Evolutionary conservation across 1,139 yeast species (phyloP).

Genomic region (Sugiyamaella xylanicola): DNA sequence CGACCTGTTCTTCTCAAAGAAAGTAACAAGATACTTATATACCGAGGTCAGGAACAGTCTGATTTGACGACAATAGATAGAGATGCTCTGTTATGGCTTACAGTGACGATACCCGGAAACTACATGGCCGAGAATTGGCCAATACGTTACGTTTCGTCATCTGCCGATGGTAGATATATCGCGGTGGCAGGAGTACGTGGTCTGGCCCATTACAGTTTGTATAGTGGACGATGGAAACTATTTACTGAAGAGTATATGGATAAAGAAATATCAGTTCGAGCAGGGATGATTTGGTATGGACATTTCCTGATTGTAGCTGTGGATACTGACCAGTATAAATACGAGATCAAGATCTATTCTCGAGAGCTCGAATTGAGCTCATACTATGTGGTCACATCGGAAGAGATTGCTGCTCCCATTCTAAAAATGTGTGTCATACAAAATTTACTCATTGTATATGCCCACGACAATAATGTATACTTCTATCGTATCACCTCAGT

Average conservation of each 20-base stretch:
- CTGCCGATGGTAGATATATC: conserved; percentile 46
- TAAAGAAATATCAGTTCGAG: conserved; percentile 45
- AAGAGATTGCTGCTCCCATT: conserved; percentile 37
- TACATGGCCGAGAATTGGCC: conserved; percentile 49
- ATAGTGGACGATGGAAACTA: conserved; percentile 47
- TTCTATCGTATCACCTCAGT: conserved; percentile 33
- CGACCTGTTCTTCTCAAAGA: conserved; percentile 44
- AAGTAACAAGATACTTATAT: conserved; percentile 41
- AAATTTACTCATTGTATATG: conserved; percentile 42
- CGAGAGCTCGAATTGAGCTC: conserved; percentile 43
- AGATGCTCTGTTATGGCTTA: conserved; percentile 46
- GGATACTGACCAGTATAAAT: conserved; percentile 35
- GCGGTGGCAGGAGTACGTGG: conserved; percentile 50
- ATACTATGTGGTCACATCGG: conserved; percentile 32
- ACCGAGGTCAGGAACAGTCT: conserved; percentile 45
- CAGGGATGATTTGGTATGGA: conserved; percentile 49
- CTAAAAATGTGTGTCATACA: conserved; percentile 37
- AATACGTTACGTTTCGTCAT: conserved; percentile 41
- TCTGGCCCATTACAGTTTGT: conserved; percentile 44
- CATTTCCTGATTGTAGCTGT: conserved; percentile 44
- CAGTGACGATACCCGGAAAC: conserved; percentile 44
- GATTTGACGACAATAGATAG: conserved; percentile 44
- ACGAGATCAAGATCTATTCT: conserved; percentile 43
- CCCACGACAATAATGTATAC: conserved; percentile 38
- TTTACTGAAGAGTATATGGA: conserved; percentile 44